Base-by-base conservation (phyloP, 129 eudicot genomes). In the Oenanthe sinensis region DNA sequence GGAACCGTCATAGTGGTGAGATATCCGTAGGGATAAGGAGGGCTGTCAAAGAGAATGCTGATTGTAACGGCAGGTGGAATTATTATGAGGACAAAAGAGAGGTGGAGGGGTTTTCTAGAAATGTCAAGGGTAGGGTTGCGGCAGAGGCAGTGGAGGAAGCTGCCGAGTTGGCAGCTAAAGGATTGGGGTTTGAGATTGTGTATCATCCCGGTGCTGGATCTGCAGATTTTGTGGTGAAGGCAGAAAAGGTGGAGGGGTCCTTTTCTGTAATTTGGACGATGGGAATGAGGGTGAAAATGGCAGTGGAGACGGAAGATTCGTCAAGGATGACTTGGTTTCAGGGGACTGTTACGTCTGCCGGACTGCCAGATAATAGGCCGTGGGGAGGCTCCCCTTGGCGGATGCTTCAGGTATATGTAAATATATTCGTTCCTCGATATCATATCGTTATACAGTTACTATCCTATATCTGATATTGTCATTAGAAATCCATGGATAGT, bases 341-440 rank as follows among this genome's bases (percentile, higher is more conserved):
- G 36, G 93, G 93, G 26, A 83, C 85, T 14, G 84, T 89, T 37
- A 22, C 80, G 2, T 84, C 87, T 1, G 90, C 79, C 50, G 39
- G 52, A 46, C 77, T 76, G 7, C 48, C 78, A 26, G 85, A 82
- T n/a, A 77, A 52, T 74, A 86, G 86, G 16, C 85, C 62, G 5
- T 88, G 89, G 90, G 83, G 74, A 39, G 88, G 86, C 76, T 89
- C 98, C 75, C 75, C 88, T 0, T 93, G 98, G 98, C 82, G 87
- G 75, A 88, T 88, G 81, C 96, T 93, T 55, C 87, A 91, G 98
- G 98, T 93, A 89, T 36, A 71, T 71, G 10, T 1, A 22, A n/a
- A 17, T 17, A 12, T 68, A 1, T 44, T 22, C 2, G 5, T 72
- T 13, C 22, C 26, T 48, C 16, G 2, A 13, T 48, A 48, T 15